Percentiles rank a stretch among this genome's conserved stretches.
Conservation (phyloP, 2,329 filamentous ascomycete genomes). For the Colletotrichum tropicicola region DNA sequence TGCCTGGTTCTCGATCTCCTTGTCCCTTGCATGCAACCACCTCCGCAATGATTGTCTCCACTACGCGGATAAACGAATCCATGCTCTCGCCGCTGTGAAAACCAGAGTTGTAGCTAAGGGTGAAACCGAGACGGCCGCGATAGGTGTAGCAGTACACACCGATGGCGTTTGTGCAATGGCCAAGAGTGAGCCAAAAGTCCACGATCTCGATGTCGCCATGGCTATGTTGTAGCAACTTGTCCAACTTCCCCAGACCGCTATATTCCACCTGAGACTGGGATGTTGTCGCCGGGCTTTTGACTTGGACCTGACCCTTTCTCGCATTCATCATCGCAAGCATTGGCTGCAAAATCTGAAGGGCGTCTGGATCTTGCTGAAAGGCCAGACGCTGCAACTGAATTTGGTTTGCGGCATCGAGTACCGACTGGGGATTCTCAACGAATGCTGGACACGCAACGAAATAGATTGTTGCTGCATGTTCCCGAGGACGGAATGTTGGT, state of each 20-base stretch:
- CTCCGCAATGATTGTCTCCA: background rate
- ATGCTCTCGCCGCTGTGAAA: background rate
- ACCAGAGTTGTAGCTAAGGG: slow-evolving; percentile 8
- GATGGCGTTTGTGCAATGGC: background rate
- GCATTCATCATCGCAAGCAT: background rate
- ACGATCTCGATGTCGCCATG: background rate
- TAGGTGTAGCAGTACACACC: slow-evolving; percentile 1
- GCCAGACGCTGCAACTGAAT: background rate
- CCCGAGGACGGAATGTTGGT: background rate
- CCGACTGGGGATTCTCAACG: background rate
- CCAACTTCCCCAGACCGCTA: background rate
- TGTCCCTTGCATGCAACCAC: background rate
- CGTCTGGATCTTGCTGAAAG: background rate
- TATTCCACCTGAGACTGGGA: slow-evolving; percentile 7
- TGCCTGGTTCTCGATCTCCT: background rate
- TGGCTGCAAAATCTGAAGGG: background rate
- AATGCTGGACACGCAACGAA: background rate
- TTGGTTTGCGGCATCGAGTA: background rate
- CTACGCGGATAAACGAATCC: background rate
- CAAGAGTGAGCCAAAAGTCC: slow-evolving; percentile 4
- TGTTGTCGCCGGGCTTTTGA: background rate
- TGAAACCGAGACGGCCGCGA: background rate
- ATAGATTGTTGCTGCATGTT: background rate
- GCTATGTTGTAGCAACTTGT: background rate
- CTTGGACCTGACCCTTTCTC: background rate